A percentile compares a stretch with the other conserved stretches of the same genome.
Conservation (phyloP, 2,329 filamentous ascomycete species). For the Colletotrichum endophyticum region DNA sequence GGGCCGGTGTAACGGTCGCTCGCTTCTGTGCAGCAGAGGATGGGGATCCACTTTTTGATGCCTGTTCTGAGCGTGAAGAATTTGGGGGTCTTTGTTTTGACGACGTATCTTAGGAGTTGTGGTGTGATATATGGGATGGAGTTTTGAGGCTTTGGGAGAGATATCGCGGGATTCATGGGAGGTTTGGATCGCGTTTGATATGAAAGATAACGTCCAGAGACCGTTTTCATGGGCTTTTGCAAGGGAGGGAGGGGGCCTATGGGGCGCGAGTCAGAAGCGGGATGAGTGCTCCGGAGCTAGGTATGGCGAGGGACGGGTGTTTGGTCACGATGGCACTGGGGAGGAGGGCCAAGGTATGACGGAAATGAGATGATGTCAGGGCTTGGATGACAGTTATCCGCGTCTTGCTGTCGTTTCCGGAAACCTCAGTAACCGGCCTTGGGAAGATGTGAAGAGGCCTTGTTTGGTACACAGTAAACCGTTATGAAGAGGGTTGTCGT, state of each 20-base stretch:
- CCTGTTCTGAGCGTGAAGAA: not conserved
- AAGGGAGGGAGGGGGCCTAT: not conserved
- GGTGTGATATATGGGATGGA: not conserved
- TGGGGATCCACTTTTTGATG: not conserved
- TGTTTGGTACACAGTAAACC: accelerated
- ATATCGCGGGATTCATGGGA: accelerated
- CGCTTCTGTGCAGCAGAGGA: not conserved
- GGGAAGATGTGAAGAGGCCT: accelerated
- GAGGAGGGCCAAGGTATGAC: accelerated
- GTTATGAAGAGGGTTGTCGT: not conserved
- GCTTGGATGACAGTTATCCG: accelerated
- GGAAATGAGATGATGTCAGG: not conserved
- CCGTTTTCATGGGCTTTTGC: not conserved
- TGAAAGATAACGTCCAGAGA: not conserved
- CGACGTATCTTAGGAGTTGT: not conserved
- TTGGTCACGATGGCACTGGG: not conserved
- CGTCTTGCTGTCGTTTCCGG: not conserved
- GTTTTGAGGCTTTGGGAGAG: not conserved
- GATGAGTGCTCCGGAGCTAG: not conserved
- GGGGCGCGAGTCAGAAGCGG: not conserved
- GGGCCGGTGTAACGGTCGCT: not conserved
- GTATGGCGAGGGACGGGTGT: not conserved
- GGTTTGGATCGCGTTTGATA: not conserved
- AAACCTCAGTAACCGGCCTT: accelerated
- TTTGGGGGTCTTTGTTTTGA: not conserved